Evolutionary conservation across 805 yeast genomes (phyloP).

Genomic region (Cyberlindnera euphorbiiphila): DNA sequence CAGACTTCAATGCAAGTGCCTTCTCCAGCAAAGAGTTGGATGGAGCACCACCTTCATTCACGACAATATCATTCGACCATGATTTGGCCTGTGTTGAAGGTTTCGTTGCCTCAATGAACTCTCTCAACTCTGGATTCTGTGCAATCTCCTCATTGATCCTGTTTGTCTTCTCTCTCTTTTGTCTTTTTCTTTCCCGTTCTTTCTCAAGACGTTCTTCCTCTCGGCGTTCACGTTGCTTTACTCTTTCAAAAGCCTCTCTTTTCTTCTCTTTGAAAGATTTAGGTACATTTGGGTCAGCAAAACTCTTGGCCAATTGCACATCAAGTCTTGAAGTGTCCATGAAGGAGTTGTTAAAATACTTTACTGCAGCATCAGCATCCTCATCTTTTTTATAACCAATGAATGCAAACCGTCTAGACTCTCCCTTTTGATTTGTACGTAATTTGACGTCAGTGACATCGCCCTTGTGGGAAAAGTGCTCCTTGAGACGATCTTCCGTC

Average conservation of each 20-base stretch:
- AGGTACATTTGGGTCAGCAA: conserved; percentile 81
- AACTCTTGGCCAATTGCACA: conserved; percentile 80
- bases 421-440: conserved; percentile 76
- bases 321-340: conserved; percentile 78
- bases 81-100: conserved; percentile 67
- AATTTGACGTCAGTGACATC: conserved; percentile 85
- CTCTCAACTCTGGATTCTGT: conserved; percentile 64
- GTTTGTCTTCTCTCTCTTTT: conserved; percentile 27
- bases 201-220: conserved; percentile 36
- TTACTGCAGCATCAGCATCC: conserved; percentile 78
- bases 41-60: conserved; percentile 32
- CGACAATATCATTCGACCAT: conserved; percentile 55
- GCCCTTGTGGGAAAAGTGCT: conserved; percentile 58
- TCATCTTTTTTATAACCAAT: conserved; percentile 72
- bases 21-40: conserved; percentile 37
- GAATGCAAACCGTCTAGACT: conserved; percentile 89
- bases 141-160: conserved; percentile 58
- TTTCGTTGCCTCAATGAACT: conserved; percentile 79
- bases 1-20: conserved; percentile 35
- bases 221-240: conserved; percentile 47
- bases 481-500: conserved; percentile 66
- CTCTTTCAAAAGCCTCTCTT: conserved; percentile 44
- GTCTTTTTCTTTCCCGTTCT: conserved; percentile 33
- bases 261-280: conserved; percentile 53
- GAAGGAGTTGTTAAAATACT: conserved; percentile 70